These are phyloP conservation scores for Lomentospora prolificans DNA, from an alignment of 2,329 filamentous ascomycete genomes.

Conservation along the genomic window DNA sequence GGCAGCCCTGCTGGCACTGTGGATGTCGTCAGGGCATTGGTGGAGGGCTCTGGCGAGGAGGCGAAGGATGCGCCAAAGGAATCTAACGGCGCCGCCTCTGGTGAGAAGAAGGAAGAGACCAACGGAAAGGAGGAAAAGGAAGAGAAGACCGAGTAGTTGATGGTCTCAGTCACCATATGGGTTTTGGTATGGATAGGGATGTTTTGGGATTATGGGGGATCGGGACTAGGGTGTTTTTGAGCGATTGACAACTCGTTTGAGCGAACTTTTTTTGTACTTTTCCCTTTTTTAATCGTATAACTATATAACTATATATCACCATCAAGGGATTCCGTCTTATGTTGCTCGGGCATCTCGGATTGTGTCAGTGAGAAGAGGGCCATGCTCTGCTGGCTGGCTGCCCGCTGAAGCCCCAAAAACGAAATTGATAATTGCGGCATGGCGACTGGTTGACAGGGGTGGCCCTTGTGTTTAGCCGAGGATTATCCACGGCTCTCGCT, in stretches of 20 bases:
- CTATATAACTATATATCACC: not conserved
- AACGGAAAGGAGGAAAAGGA: constrained; percentile 13
- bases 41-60: constrained; percentile 32
- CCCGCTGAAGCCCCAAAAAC: no score
- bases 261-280: not conserved
- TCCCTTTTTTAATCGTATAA: not conserved
- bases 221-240: not conserved
- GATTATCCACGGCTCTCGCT: not conserved
- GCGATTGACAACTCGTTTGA: not conserved
- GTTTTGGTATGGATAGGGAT: not conserved
- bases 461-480: not conserved
- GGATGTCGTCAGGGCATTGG: constrained; percentile 63
- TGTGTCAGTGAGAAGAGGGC: no score
- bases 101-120: constrained; percentile 10
- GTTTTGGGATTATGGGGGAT: not conserved
- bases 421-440: not conserved
- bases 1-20: constrained; percentile 73
- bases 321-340: no score
- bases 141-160: constrained; percentile 10
- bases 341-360: no score
- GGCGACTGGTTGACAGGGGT: not conserved
- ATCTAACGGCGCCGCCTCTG: not conserved
- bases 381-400: no score
- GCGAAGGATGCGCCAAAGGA: constrained; percentile 13
- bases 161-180: not conserved